Conservation (phyloP, 768 basidiomycete genomes). For the Boletus fagicola region DNA sequence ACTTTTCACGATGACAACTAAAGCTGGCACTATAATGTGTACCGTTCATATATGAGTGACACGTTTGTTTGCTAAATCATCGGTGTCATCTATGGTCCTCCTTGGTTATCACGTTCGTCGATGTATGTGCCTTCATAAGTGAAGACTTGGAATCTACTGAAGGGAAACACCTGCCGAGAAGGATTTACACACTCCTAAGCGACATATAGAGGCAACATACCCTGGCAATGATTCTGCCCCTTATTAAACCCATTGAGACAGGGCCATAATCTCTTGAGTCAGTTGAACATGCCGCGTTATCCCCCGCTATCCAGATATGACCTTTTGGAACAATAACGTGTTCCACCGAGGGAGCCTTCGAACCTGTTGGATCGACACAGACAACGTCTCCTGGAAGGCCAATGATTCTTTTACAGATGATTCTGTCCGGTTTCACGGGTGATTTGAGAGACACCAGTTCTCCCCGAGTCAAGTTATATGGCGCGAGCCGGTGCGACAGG, state of each 20-base stretch:
- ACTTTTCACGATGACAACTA: slow-evolving; percentile 57
- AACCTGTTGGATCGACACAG: slow-evolving; percentile 83
- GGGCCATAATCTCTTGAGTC: slow-evolving; percentile 96
- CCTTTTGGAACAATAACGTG: slow-evolving; percentile 81
- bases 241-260: slow-evolving; percentile 76
- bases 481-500: slow-evolving; percentile 51
- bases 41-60: not conserved
- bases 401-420: slow-evolving; percentile 86
- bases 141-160: slow-evolving; percentile 29
- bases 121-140: slow-evolving; percentile 21
- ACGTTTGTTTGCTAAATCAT: not conserved
- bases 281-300: slow-evolving; percentile 78
- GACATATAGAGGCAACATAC: slow-evolving; percentile 38
- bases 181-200: slow-evolving; percentile 1
- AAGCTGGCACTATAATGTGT: not conserved
- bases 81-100: not conserved
- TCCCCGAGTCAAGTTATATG: slow-evolving; percentile 58
- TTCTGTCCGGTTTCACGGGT: slow-evolving; percentile 60
- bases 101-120: slow-evolving; percentile 11
- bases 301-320: slow-evolving; percentile 88
- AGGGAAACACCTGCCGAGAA: slow-evolving; percentile 30
- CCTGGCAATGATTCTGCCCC: slow-evolving; percentile 62
- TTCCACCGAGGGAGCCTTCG: slow-evolving; percentile 58
- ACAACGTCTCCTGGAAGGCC: slow-evolving; percentile 88
- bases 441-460: slow-evolving; percentile 74